Evolutionary conservation across 768 basidiomycete genomes (phyloP), one percentile per base, ranked within the genome.

Genomic region (Leccinum barrowsii): DNA sequence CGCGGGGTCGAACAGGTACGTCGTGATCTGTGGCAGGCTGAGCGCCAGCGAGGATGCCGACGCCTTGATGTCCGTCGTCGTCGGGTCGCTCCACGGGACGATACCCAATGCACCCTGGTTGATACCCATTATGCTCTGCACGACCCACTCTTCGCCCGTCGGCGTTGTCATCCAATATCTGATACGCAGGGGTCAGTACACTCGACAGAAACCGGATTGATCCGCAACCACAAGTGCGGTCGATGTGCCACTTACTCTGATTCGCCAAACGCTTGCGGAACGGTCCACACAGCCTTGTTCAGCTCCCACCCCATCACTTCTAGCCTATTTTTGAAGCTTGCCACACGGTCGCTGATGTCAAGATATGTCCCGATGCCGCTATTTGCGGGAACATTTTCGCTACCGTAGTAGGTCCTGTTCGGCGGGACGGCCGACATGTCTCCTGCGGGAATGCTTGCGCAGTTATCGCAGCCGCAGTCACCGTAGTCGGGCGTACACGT

Each of bases 401-500:
- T 15, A 6, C 64, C 64, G 4, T 51, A 59, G 26, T 63, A 68
- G 4, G 68, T 65, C 30, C 64, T 48, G 54, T 67, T 65, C 28
- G 68, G 72, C 0, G 66, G 70, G 3, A 74, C 69, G 2, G 70
- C 65, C 6, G 60, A 58, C 1, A 26, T 62, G n/a, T 71, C 74
- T 2, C 87, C 88, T 55, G 81, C 72, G 2, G 63, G 10, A 42
- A 73, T 68, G 50, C 71, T 71, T 28, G 57, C 0, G 70, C 91
- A 93, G 62, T 83, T 79, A 63, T 86, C 87, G 57, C 77, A 90
- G 63, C 91, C 91, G 63, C 89, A 92, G 65, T 83, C 84, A 2
- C 89, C 90, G 60, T 82, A 89, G 60, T 84, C 80, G 2, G 66
- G 64, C 2, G 85, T 88, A 68, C 89, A 90, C 3, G 76, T 62